Base-by-base conservation (phyloP, 306 rosid species). In the Vigna mungo region DNA sequence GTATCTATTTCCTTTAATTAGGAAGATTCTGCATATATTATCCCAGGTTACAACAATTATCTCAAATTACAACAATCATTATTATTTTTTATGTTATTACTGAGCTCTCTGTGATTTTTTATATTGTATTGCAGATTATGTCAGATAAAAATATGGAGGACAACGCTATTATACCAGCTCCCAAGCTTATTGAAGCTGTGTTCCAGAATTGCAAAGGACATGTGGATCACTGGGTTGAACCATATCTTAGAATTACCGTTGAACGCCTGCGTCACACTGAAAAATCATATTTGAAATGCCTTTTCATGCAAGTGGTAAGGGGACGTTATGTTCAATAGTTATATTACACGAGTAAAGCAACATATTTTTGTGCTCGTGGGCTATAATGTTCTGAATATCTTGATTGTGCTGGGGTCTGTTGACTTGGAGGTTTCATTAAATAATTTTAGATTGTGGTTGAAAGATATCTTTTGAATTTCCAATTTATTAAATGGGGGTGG, bases 151-250 rank as follows among this genome's bases (percentile, higher is more conserved):
- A 92, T 77, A 66, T 92, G 92, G 97, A 94, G 80, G 98, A 94
- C 80, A 74, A 72, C 49, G 98, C 90, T 78, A 94, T 92, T 74
- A 93, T 89, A 87, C 92, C 98, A 43, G 95, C 97, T 56, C 98
- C 98, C 4, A 94, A 90, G 90, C 95, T 94, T 79, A 84, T 94
- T 80, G 97, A 89, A 87, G 92, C 86, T 63, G 84, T 94, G 82
- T 90, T 94, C 73, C 96, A 90, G 87, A 90, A 94, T 71, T 94
- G 98, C 79, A 89, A 76, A 84, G 97, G 98, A 76, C 96, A 89
- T 81, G 96, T 90, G 82, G 97, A 94, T 87, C 95, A 88, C 34
- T 94, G 97, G 98, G 89, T 94, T 77, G 98, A 89, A 72, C 97
- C 97, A 27, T 94, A 94, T 85, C 88, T 94, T 51, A 92, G 93